Evolutionary conservation across 179 eudicot genomes (phyloP), one percentile per base, ranked within the genome.

Genomic region (Beta corolliflora): DNA sequence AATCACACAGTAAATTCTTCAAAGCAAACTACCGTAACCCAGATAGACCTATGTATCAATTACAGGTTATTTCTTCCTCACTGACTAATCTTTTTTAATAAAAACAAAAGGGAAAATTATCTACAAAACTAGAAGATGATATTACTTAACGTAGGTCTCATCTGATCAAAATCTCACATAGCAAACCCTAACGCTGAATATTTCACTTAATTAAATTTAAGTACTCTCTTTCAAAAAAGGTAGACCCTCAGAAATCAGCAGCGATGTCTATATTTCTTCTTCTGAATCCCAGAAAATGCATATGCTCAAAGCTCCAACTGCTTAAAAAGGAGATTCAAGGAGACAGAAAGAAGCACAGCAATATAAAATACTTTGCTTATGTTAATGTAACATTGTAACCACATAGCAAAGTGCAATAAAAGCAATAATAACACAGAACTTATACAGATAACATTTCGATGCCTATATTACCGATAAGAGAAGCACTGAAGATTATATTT

Each of bases 401-500:
- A 65, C 25, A 65, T 25, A 65, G 18, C 69, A 46, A 44, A 25
- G 15, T 4, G 41, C 44, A 10, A 75, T 16, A 31, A 41, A 25
- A 45, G 5, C 19, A 10, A 3, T 21, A 18, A n/a, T 75, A 73
- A 52, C 16, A 44, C 6, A 31, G 45, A 76, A 54, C 60, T 15
- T 31, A 15, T 45, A 13, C 18, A 19, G 48, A 71, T 12, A 16
- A 58, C 77, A 54, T 19, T 9, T 14, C 53, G 9, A 79, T 53
- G 31, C 78, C 55, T 21, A 54, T 50, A 29, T 12, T 74, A 23
- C 70, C 54, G 19, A 48, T 46, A 23, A 64, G 16, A 53, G 48
- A 65, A 65, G 68, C 55, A 64, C 21, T 75, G 16, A 71, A 71
- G 21, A 31, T 81, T 81, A 75, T 66, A 4, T 8, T 11, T 52